Evolutionary conservation across 768 basidiomycete genomes (phyloP), one percentile per base, ranked within the genome.

Genomic region (Lactarius evosmus): DNA sequence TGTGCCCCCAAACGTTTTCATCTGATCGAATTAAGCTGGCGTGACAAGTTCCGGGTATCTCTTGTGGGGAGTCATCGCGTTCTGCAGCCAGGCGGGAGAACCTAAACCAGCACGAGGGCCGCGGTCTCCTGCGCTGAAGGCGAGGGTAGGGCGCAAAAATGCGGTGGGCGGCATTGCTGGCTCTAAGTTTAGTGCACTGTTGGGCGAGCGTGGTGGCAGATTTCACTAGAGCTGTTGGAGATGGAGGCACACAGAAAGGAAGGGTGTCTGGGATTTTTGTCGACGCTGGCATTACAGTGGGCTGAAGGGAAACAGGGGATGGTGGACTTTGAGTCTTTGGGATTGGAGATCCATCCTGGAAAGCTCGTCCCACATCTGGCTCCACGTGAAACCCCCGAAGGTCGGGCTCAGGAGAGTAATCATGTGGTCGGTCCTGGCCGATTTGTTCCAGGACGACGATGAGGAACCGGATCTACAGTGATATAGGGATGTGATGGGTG

Each of bases 381-480:
- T 88, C 77, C 97, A 94, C 93, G 98, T 94, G 32, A 93, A 94
- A 56, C 89, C 86, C 73, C 93, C 93, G 73, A 93, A 83, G 38
- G 91, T 91, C 49, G 96, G 96, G 71, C 93, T 96, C 61, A 99
- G 85, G 44, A 99, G 80, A 36, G 92, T 91, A 5, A 94, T 95
- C 91, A 97, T 96, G 16, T n/a, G 96, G 97, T 98, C 96, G 25
- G 92, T 88, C 73, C 95, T 84, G 7, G 95, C 93, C 96, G n/a
- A 99, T 98, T 77, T 98, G 96, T 74, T 97, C 94, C 56, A 99
- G 86, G 66, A 99, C 95, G 38, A 93, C 96, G 76, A 97, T 93
- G 78, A 99, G 98, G 80, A 99, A 99, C 66, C 97, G 84, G 73
- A 98, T 98, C 78, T 99, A n/a, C n/a, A n/a, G n/a, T n/a, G n/a